A percentile compares a stretch with the other conserved stretches of the same genome.
Evolutionary conservation across 2,329 filamentous ascomycete species (phyloP).

Genomic region (Teratosphaeriaceae sp.): DNA sequence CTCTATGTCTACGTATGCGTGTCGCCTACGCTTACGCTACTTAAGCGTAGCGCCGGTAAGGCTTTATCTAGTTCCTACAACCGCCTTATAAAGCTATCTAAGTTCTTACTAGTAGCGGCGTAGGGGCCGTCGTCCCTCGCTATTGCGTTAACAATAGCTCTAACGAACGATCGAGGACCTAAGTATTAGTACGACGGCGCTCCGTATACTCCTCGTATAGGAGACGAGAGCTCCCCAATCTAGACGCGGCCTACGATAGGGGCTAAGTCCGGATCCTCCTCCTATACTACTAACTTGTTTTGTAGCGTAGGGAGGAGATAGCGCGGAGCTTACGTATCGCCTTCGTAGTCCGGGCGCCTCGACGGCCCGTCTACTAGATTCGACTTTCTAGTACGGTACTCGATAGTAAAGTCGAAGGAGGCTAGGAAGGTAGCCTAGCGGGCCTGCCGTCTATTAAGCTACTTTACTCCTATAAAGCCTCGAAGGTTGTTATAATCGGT

Average conservation of each 20-base stretch:
- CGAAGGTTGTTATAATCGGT: slow-evolving; percentile 14
- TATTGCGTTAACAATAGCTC: no score
- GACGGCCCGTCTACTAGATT: slow-evolving; percentile 3
- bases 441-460: slow-evolving; percentile 7
- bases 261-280: neutral
- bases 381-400: slow-evolving; percentile 9
- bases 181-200: no score
- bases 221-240: no score
- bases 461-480: slow-evolving; percentile 10
- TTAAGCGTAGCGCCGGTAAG: neutral
- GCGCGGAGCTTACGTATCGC: neutral
- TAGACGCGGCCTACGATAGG: neutral
- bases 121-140: neutral
- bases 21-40: neutral
- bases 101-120: neutral
- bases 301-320: neutral
- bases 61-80: neutral
- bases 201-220: no score
- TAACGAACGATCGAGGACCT: no score
- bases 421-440: slow-evolving; percentile 7
- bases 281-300: slow-evolving; percentile 1
- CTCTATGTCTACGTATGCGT: slow-evolving; percentile 12
- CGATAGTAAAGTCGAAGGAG: slow-evolving; percentile 12
- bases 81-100: neutral
- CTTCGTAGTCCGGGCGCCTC: neutral